These are phyloP conservation scores for Neurospora sp. DNA, from an alignment of 495 filamentous ascomycete species.

Conservation along the genomic window DNA sequence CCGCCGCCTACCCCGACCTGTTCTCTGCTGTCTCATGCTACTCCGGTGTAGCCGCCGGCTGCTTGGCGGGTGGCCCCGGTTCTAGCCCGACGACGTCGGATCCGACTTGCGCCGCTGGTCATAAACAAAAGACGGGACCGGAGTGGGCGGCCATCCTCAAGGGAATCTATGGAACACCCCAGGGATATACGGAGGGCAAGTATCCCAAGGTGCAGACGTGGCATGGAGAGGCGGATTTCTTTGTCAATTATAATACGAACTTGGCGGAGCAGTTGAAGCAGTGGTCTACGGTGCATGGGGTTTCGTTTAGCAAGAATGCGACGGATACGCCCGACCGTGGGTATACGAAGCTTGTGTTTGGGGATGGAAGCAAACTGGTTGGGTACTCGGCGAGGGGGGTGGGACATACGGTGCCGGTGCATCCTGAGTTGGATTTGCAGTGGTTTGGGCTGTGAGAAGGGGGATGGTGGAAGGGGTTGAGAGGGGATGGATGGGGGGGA, in stretches of 20 bases:
- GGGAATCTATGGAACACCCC: slow-evolving; percentile 14
- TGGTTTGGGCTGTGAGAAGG: slow-evolving; percentile 27
- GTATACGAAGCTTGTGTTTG: slow-evolving; percentile 36
- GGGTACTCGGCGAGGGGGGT: slow-evolving; percentile 35
- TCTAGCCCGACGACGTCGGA: slow-evolving; percentile 30
- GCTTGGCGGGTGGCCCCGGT: slow-evolving; percentile 25
- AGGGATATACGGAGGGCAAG: slow-evolving; percentile 20
- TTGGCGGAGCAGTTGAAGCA: slow-evolving; percentile 38
- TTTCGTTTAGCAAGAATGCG: slow-evolving; percentile 18
- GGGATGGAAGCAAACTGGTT: slow-evolving; percentile 28
- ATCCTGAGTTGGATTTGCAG: slow-evolving; percentile 26
- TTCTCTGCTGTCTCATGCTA: slow-evolving; percentile 31
- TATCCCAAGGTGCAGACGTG: slow-evolving; percentile 30
- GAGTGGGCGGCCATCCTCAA: slow-evolving; percentile 24
- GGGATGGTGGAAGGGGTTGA: neutral
- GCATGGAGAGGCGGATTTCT: slow-evolving; percentile 27
- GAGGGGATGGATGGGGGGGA: neutral
- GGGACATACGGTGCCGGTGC: slow-evolving; percentile 37
- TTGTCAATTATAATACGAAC: slow-evolving; percentile 23
- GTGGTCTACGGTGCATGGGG: slow-evolving; percentile 27
- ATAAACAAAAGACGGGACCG: slow-evolving; percentile 19
- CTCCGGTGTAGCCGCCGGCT: slow-evolving; percentile 29
- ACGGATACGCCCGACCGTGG: slow-evolving; percentile 24
- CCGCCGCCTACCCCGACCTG: slow-evolving; percentile 29
- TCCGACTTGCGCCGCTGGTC: slow-evolving; percentile 26